Evolutionary conservation across 345 rosid species (phyloP), one percentile per base, ranked within the genome.

Genomic region (Populus tremula): DNA sequence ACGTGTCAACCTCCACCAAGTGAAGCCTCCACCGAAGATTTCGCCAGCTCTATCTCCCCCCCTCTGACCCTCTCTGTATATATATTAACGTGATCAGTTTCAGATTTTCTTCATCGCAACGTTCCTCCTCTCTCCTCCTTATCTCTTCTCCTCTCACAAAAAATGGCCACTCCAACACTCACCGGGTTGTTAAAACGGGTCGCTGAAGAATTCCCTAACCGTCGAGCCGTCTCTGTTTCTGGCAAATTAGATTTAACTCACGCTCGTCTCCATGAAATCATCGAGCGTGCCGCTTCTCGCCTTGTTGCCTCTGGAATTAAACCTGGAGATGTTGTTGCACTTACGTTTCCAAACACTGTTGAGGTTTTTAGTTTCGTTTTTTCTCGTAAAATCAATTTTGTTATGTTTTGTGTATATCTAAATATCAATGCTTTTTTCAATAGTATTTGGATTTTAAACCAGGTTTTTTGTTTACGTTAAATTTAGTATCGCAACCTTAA

Each of bases 281-380:
- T 90, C 12, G 89, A 88, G 64, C 71, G 77, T 38, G 88, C 89
- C 50, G 89, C 91, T 70, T 77, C 87, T 69, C 79, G 84, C 13
- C 90, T 90, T 38, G 84, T 81, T 21, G 79, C 87, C 18, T 80
- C 84, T 2, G 91, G 91, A 3, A 78, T 88, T 67, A 73, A 78
- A 5, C 85, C 90, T 13, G 91, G 89, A 6, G 89, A 90, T 67
- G 89, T 88, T 4, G 91, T 90, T 36, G 93, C 93, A 36, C 87
- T 90, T 39, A 81, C 90, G 17, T 88, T 90, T 71, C 90, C 90
- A 5, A 88, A 87, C 81, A 78, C 86, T 33, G 69, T 82, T 76
- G 87, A 85, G 87, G 85, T 85, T 69, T 23, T 53, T 10, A 56
- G 5, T 56, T 63, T 25, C 50, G 14, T 36, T 38, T 49, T 17